Evolutionary conservation across 2,329 filamentous ascomycete species (phyloP).

Genomic region (Tolypocladium sp.): DNA sequence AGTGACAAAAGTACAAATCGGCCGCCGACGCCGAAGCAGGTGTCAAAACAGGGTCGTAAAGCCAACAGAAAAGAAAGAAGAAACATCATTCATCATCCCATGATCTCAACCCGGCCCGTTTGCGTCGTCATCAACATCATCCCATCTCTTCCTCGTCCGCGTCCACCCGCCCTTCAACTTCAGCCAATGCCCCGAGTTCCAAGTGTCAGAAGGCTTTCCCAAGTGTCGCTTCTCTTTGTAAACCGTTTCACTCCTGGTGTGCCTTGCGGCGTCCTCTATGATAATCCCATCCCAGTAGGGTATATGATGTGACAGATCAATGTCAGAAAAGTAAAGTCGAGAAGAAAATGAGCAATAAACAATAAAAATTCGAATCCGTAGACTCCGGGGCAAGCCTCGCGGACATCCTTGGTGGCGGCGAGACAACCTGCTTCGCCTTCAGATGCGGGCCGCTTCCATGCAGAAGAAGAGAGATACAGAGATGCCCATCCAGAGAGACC

Average conservation of each 20-base stretch:
- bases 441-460: background rate
- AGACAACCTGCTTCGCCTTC: background rate
- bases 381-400: background rate
- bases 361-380: background rate
- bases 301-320: conserved; percentile 14
- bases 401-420: background rate
- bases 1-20: background rate
- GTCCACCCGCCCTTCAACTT: too few species aligned
- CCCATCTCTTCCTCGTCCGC: background rate
- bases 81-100: conserved; percentile 1
- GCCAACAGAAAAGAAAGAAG: background rate
- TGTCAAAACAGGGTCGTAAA: background rate
- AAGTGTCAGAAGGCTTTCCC: background rate
- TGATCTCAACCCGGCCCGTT: background rate
- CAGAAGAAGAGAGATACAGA: background rate
- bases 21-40: background rate
- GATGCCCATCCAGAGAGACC: conserved; percentile 3
- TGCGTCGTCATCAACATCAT: conserved; percentile 2
- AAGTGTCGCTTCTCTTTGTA: conserved; percentile 4
- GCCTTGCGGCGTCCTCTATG: conserved; percentile 33
- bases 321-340: conserved; percentile 11
- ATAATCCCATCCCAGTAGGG: conserved; percentile 23
- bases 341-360: conserved; percentile 5
- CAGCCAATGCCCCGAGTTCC: background rate
- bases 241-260: conserved; percentile 3